Evolutionary conservation across 306 rosid genomes (phyloP).

Genomic region (Hippophae tibetana): DNA sequence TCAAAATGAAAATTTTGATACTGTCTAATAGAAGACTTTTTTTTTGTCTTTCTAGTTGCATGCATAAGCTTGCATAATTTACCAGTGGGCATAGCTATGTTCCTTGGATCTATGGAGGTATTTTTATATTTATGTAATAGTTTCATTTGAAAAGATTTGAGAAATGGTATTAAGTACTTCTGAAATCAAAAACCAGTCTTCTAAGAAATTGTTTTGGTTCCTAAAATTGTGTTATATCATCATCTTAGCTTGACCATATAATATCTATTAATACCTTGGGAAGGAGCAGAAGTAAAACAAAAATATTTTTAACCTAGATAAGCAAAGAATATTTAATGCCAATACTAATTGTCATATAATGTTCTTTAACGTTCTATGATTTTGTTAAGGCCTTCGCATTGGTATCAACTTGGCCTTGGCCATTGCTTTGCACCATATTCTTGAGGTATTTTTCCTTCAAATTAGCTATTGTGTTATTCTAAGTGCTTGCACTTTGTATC

Average conservation of each 20-base stretch:
- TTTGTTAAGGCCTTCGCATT: constrained; percentile 78
- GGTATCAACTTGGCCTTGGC: constrained; percentile 96
- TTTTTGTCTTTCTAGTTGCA: constrained; percentile 20
- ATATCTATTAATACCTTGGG: no score
- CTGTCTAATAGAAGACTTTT: neutral
- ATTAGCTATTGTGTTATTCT: constrained; percentile 7
- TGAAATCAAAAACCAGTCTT: no score
- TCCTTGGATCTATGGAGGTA: constrained; percentile 98
- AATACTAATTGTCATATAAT: neutral
- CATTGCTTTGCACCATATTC: constrained; percentile 95
- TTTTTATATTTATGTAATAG: constrained; percentile 1
- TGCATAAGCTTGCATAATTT: constrained; percentile 98
- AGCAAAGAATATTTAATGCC: no score
- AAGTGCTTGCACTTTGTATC: constrained; percentile 8
- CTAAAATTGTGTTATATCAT: no score
- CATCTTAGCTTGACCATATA: no score
- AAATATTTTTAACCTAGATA: no score
- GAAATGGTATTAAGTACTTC: no score
- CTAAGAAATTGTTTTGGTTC: no score
- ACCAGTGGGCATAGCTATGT: constrained; percentile 99
- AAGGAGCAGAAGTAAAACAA: no score
- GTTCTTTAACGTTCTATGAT: constrained; percentile 20
- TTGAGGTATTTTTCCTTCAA: constrained; percentile 60
- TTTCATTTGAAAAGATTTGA: neutral
- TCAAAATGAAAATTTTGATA: neutral